A percentile compares a stretch with the other conserved stretches of the same genome.
These are phyloP conservation scores for Salix suchowensis DNA, from an alignment of 345 rosid species.

Conservation along the genomic window DNA sequence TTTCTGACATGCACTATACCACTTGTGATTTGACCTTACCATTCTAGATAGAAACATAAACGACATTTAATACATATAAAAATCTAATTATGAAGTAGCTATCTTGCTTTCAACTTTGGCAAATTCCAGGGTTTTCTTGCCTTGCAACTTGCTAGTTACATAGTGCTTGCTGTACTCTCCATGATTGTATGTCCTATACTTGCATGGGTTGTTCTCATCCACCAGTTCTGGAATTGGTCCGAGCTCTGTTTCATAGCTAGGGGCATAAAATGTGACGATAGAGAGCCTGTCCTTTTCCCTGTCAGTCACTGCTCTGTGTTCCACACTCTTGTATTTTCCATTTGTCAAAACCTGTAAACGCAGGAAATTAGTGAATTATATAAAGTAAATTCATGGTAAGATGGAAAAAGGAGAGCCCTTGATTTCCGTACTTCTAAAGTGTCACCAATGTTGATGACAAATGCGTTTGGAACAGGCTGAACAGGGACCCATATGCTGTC, in stretches of 20 bases:
- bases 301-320: conserved; percentile 86
- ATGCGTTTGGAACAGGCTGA: conserved; percentile 56
- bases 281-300: conserved; percentile 70
- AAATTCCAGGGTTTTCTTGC: conserved; percentile 83
- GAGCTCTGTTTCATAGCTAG: conserved; percentile 76
- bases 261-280: conserved; percentile 93
- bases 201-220: conserved; percentile 76
- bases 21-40: background rate
- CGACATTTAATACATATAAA: background rate
- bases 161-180: conserved; percentile 91
- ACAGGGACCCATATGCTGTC: conserved; percentile 65
- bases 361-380: background rate
- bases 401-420: background rate
- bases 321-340: conserved; percentile 93
- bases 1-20: background rate
- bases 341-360: conserved; percentile 68
- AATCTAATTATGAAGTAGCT: background rate
- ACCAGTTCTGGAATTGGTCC: conserved; percentile 74
- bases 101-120: conserved; percentile 49
- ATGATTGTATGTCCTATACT: conserved; percentile 75
- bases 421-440: conserved; percentile 53
- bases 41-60: background rate
- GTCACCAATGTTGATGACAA: conserved; percentile 91
- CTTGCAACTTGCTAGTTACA: conserved; percentile 71
- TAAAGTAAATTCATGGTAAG: background rate